These are phyloP conservation scores for Colletotrichum theobromicola DNA, from an alignment of 2,329 filamentous ascomycete species.

Conservation along the genomic window DNA sequence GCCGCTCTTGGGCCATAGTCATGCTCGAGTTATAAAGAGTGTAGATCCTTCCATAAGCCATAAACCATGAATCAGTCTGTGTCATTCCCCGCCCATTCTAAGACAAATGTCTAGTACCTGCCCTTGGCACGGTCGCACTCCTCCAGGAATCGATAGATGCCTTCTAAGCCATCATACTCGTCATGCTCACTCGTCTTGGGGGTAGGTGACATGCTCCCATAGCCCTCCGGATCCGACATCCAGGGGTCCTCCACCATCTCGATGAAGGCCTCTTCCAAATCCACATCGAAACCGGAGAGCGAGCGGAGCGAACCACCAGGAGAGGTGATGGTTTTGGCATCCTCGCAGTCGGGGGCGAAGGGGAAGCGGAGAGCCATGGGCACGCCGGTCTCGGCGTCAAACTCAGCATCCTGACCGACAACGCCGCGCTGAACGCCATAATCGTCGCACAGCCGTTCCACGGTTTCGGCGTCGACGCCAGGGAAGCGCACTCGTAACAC, in stretches of 20 bases:
- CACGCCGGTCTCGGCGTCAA: constrained; percentile 70
- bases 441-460: constrained; percentile 85
- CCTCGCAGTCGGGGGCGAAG: constrained; percentile 68
- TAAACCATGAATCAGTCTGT: neutral
- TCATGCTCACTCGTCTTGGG: constrained; percentile 47
- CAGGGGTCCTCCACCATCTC: constrained; percentile 53
- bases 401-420: constrained; percentile 78
- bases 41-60: constrained; percentile 21
- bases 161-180: constrained; percentile 61
- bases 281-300: constrained; percentile 40
- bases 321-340: constrained; percentile 42
- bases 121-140: constrained; percentile 56
- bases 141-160: constrained; percentile 63
- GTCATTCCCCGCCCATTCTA: neutral
- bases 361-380: constrained; percentile 84
- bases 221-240: constrained; percentile 53
- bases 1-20: neutral
- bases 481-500: constrained; percentile 85
- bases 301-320: constrained; percentile 55
- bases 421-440: constrained; percentile 82
- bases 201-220: constrained; percentile 53
- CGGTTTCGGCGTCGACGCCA: constrained; percentile 82
- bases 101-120: constrained; percentile 16
- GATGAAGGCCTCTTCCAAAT: constrained; percentile 40
- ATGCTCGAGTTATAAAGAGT: constrained; percentile 24